Percentiles rank a stretch among this genome's conserved stretches.
These are phyloP conservation scores for Ustilago sp. DNA, from an alignment of 1,284 basidiomycete species.

Conservation along the genomic window DNA sequence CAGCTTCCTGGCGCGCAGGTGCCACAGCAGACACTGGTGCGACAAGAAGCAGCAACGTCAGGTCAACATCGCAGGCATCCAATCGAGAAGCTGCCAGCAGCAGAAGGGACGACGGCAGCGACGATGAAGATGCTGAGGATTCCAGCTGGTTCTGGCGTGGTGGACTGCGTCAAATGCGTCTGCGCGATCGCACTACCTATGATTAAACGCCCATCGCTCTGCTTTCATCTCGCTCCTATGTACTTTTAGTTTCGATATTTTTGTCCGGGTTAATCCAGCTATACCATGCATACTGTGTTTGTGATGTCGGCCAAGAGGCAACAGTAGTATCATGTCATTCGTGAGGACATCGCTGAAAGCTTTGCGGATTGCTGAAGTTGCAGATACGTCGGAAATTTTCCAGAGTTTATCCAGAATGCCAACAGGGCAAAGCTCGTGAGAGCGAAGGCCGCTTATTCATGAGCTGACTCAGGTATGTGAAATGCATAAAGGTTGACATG, in stretches of 20 bases:
- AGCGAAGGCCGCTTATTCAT: too few relatives aligned
- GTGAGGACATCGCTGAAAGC: too few relatives aligned
- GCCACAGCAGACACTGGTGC: slow-evolving; percentile 7
- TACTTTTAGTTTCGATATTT: slow-evolving; percentile 12
- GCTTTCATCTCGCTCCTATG: not conserved
- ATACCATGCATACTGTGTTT: too few relatives aligned
- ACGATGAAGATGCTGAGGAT: slow-evolving; percentile 36
- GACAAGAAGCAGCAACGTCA: not conserved
- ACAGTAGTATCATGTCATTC: too few relatives aligned
- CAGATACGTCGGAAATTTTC: too few relatives aligned
- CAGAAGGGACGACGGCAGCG: slow-evolving; percentile 28
- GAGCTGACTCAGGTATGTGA: too few relatives aligned
- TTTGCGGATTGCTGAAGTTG: too few relatives aligned
- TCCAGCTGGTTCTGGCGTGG: slow-evolving; percentile 62
- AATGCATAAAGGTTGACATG: not conserved
- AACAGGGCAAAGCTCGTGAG: too few relatives aligned
- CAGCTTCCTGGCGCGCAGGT: slow-evolving; percentile 1
- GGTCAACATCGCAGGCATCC: not conserved
- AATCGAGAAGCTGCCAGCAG: slow-evolving; percentile 11
- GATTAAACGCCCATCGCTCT: slow-evolving; percentile 22
- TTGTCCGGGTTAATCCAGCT: slow-evolving; percentile 1
- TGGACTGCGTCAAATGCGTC: slow-evolving; percentile 50
- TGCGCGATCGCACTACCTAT: slow-evolving; percentile 57
- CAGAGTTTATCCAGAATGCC: too few relatives aligned
- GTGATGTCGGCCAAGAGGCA: too few relatives aligned